A percentile compares a stretch with the other conserved stretches of the same genome.
phyloP scores from a whole-genome alignment of 2,329 filamentous ascomycete genomes.

The Rugonectria rugulosa region DNA sequence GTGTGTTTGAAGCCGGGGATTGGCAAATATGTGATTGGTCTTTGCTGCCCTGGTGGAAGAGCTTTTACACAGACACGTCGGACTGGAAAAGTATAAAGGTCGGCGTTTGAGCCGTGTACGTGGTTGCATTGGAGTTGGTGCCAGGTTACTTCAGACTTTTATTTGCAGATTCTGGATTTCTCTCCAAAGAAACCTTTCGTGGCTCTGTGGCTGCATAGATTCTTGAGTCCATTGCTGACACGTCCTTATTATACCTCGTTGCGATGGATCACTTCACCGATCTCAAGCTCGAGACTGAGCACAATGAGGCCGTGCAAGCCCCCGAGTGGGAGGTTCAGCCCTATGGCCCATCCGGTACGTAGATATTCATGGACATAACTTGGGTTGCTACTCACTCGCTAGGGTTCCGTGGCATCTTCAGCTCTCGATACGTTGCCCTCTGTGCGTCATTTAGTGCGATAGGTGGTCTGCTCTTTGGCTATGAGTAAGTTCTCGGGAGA shows the following conservation, averaged over 20 bases:
- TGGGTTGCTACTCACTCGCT: not conserved
- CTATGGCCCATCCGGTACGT: slow-evolving; percentile 35
- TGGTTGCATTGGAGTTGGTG: not conserved
- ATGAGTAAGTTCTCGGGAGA: slow-evolving; percentile 27
- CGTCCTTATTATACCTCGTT: not conserved
- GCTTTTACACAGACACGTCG: too few species aligned
- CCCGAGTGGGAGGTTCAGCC: slow-evolving; percentile 29
- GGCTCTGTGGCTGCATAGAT: too few species aligned
- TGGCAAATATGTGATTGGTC: slow-evolving; percentile 13
- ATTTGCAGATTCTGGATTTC: not conserved
- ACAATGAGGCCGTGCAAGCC: slow-evolving; percentile 29
- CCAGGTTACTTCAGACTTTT: not conserved
- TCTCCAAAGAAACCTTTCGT: not conserved
- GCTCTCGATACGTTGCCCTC: slow-evolving; percentile 43
- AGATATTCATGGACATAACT: not conserved
- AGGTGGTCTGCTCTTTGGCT: slow-evolving; percentile 50
- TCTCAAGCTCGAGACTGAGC: slow-evolving; percentile 29
- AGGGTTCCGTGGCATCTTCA: slow-evolving; percentile 44
- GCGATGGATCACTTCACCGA: slow-evolving; percentile 24
- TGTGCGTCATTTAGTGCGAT: slow-evolving; percentile 46
- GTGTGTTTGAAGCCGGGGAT: slow-evolving; percentile 7
- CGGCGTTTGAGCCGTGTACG: not conserved
- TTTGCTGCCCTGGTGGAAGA: not conserved
- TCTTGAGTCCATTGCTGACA: too few species aligned
- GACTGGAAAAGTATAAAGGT: slow-evolving; percentile 20